Base-by-base conservation (phyloP, 306 rosid genomes). In the Cucumis melo region DNA sequence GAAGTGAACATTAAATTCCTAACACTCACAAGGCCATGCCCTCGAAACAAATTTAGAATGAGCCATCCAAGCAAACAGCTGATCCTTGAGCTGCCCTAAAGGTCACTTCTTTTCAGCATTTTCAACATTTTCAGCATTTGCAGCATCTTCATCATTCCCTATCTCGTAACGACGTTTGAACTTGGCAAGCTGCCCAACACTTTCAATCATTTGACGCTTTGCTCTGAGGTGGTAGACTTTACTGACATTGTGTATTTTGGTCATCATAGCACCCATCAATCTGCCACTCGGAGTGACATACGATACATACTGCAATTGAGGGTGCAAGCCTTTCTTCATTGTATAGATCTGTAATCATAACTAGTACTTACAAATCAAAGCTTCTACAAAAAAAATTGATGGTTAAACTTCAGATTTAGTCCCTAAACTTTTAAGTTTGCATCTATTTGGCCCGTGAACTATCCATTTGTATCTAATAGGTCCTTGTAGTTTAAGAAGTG, bases 241-340 rank as follows among this genome's bases (percentile, higher is more conserved):
- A 67, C 96, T 96, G 51, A 82, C 91, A 77, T 85, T 89, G 84
- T 94, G 96, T 60, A 90, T 86, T 85, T 92, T 94, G 80, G 97
- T 86, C 97, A 90, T 92, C 97, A 87, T 83, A 23, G 89, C 89
- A 16, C 84, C 88, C 93, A 92, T 83, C 90, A 94, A 83, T 77
- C 96, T 85, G n/a, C 99, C 99, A 11, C 89, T 87, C 86, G 90
- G 96, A 16, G 96, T 94, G 53, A 92, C 97, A 51, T 92, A 92
- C 0, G 96, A 87, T 78, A 94, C 88, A 96, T 96, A 94, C 75
- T 94, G 97, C 96, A 85, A 89, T 88, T 92, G 97, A 55, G 99
- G 99, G 74, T 94, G 99, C 46, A 86, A 3, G 10, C 97, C 99
- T 84, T 94, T 94, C 93, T 84, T 94, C 99, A 94, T 94, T 68